Evolutionary conservation across 2,329 filamentous ascomycete genomes (phyloP).

Genomic region (Sclerotinia glacialis): DNA sequence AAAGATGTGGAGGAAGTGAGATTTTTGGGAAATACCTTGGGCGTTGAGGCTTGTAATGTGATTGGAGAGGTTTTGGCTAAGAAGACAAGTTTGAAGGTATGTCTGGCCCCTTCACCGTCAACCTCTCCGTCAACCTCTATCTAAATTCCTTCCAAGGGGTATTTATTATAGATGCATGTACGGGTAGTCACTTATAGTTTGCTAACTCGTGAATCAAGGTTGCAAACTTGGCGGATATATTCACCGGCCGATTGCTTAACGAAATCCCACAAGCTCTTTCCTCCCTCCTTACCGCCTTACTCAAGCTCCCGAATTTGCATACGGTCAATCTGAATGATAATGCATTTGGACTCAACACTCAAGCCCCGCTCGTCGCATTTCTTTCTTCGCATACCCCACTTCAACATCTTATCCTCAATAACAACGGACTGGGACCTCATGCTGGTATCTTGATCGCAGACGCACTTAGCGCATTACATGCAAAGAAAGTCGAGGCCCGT

Average conservation of each 20-base stretch:
- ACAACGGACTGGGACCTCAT: constrained; percentile 92
- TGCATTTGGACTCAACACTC: constrained; percentile 93
- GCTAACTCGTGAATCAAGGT: constrained; percentile 46
- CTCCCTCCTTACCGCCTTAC: constrained; percentile 77
- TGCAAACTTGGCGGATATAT: constrained; percentile 95
- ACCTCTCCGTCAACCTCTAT: neutral
- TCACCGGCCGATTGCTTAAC: constrained; percentile 86
- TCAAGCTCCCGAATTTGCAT: constrained; percentile 80
- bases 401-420: constrained; percentile 93
- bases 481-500: constrained; percentile 76
- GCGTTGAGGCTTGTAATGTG: constrained; percentile 80
- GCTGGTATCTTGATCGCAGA: constrained; percentile 88
- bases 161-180: neutral
- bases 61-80: constrained; percentile 79
- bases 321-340: constrained; percentile 97
- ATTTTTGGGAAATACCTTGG: constrained; percentile 87
- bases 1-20: constrained; percentile 79
- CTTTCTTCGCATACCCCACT: constrained; percentile 84
- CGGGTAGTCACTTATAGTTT: neutral
- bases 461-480: constrained; percentile 77
- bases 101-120: constrained; percentile 24
- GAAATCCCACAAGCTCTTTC: constrained; percentile 92
- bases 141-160: neutral
- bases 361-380: constrained; percentile 89
- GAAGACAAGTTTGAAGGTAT: constrained; percentile 77